A percentile compares a stretch with the other conserved stretches of the same genome.
Evolutionary conservation across 179 eudicot species (phyloP).

Genomic region (Spinacia oleracea): DNA sequence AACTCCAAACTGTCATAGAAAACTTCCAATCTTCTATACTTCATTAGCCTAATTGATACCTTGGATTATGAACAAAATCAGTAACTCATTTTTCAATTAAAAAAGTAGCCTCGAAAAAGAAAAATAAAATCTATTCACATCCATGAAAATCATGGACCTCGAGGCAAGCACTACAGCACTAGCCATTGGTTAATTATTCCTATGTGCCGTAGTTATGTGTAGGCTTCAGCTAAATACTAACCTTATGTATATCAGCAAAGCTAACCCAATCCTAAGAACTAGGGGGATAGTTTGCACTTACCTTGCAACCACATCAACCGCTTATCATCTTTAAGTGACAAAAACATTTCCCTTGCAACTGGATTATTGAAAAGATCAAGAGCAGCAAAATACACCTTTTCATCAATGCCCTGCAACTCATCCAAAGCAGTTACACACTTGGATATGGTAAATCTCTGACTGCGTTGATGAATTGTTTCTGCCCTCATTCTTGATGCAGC

Average conservation of each 20-base stretch:
- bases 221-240: constrained; percentile 3
- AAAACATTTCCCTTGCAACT: constrained; percentile 56
- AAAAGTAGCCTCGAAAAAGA: not conserved
- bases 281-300: constrained; percentile 45
- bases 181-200: not conserved
- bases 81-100: not conserved
- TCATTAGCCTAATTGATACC: not conserved
- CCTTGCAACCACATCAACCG: constrained; percentile 58
- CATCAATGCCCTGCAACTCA: constrained; percentile 47
- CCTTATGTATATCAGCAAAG: constrained; percentile 14
- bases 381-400: constrained; percentile 56
- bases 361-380: constrained; percentile 57
- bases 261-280: constrained; percentile 21
- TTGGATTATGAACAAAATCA: constrained; percentile 2
- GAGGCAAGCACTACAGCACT: not conserved
- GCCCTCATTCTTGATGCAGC: constrained; percentile 65
- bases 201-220: constrained; percentile 1
- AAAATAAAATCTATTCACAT: not conserved
- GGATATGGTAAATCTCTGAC: constrained; percentile 49
- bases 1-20: not conserved
- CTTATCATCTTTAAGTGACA: constrained; percentile 59
- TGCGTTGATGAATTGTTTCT: constrained; percentile 42
- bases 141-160: not conserved
- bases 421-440: constrained; percentile 61
- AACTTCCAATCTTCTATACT: not conserved